Evolutionary conservation across 768 basidiomycete genomes (phyloP).

Genomic region (Erythrobasidium yunnanense): DNA sequence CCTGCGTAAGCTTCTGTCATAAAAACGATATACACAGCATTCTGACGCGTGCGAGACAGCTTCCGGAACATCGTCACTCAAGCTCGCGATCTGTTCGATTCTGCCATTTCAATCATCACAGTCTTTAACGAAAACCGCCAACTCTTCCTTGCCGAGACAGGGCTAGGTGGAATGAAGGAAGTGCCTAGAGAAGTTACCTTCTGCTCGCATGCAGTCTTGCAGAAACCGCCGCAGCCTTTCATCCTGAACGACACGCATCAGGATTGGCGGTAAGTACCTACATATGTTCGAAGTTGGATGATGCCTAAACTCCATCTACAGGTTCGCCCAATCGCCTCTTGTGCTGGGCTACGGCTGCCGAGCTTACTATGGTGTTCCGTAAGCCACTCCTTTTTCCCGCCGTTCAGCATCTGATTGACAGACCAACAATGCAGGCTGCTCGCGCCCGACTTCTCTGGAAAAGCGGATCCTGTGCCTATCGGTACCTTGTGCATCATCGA

Average conservation of each 20-base stretch:
- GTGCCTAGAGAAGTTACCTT: constrained; percentile 33
- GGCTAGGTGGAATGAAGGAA: constrained; percentile 30
- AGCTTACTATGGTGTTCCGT: constrained; percentile 9
- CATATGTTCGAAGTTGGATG: background rate
- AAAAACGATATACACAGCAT: too few species aligned
- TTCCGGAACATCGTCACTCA: constrained; percentile 26
- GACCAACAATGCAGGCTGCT: too few species aligned
- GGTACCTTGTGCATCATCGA: constrained; percentile 37
- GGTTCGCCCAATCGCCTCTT: constrained; percentile 9
- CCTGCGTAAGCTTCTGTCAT: constrained; percentile 20
- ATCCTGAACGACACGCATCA: constrained; percentile 30
- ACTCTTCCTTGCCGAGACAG: constrained; percentile 34
- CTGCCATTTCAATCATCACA: constrained; percentile 26
- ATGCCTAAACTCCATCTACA: background rate
- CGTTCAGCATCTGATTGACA: too few species aligned
- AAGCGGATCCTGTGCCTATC: constrained; percentile 30
- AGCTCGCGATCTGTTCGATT: constrained; percentile 24
- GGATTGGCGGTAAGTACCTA: constrained; percentile 31
- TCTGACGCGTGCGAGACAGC: too few species aligned
- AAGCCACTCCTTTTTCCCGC: too few species aligned
- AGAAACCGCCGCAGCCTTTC: constrained; percentile 27
- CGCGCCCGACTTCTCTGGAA: constrained; percentile 26
- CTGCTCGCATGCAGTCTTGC: constrained; percentile 36
- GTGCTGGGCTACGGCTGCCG: constrained; percentile 1
- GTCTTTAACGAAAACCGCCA: constrained; percentile 35